These are phyloP conservation scores for Anaeramoeba ignava DNA, from an alignment of 78 protist species.

Conservation along the genomic window DNA sequence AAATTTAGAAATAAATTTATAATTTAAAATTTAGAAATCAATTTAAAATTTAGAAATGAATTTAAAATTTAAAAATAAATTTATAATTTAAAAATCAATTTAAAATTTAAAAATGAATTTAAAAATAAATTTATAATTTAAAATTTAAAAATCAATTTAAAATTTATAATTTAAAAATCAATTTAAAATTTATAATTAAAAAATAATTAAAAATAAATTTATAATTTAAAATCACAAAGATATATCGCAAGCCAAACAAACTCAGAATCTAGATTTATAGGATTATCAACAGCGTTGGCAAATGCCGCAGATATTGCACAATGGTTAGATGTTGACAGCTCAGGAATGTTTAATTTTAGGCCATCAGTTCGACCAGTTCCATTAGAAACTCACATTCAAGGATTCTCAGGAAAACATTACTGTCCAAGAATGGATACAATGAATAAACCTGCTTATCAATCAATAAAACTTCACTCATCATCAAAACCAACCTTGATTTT, in stretches of 20 bases:
- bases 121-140: no score
- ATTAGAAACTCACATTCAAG: constrained; percentile 60
- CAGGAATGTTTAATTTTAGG: constrained; percentile 85
- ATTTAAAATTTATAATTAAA: no score
- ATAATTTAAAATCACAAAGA: no score
- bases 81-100: no score
- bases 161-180: no score
- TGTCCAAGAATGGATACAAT: constrained; percentile 99
- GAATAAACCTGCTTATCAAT: constrained; percentile 90
- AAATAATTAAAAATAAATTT: no score
- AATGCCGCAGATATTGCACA: constrained; percentile 90
- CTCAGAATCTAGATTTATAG: constrained; percentile 71
- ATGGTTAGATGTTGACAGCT: constrained; percentile 79
- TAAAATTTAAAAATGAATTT: no score
- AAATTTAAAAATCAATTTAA: no score
- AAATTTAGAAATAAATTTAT: no score
- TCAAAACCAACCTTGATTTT: constrained; percentile 59
- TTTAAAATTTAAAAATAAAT: no score
- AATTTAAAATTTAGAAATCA: no score
- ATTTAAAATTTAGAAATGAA: no score
- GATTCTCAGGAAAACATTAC: constrained; percentile 91
- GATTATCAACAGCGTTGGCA: constrained; percentile 94
- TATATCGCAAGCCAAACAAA: constrained; percentile 29
- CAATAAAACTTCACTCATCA: constrained; percentile 12
- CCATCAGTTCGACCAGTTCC: constrained; percentile 95